These are phyloP conservation scores for Gleditsia sinensis DNA, from an alignment of 306 rosid species.

Conservation along the genomic window DNA sequence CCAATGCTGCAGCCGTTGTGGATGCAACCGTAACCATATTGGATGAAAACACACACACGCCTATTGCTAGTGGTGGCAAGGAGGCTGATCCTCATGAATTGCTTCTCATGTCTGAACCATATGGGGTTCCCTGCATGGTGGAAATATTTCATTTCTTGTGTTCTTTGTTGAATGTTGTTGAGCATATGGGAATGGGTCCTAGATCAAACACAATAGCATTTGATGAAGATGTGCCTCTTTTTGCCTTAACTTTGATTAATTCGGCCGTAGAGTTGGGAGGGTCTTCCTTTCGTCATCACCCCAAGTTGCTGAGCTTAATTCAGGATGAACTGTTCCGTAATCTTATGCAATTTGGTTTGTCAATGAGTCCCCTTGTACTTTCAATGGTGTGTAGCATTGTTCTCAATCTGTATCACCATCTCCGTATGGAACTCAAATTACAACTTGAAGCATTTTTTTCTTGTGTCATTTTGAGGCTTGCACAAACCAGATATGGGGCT, in stretches of 20 bases:
- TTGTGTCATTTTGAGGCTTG: slow-evolving; percentile 81
- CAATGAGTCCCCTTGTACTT: slow-evolving; percentile 80
- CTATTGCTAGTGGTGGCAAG: slow-evolving; percentile 49
- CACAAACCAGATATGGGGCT: slow-evolving; percentile 82
- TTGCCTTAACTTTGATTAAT: slow-evolving; percentile 90
- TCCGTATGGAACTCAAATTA: slow-evolving; percentile 74
- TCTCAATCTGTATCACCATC: slow-evolving; percentile 77
- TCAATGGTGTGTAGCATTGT: slow-evolving; percentile 88
- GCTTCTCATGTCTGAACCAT: slow-evolving; percentile 74
- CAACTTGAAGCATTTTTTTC: slow-evolving; percentile 89
- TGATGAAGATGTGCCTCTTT: slow-evolving; percentile 98
- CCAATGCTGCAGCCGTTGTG: slow-evolving; percentile 38
- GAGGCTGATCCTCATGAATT: slow-evolving; percentile 57
- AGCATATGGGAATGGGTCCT: slow-evolving; percentile 72
- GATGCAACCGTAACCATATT: slow-evolving; percentile 42
- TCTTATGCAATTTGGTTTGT: slow-evolving; percentile 84
- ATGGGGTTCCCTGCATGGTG: slow-evolving; percentile 96
- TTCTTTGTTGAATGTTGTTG: slow-evolving; percentile 77
- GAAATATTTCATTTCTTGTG: slow-evolving; percentile 93
- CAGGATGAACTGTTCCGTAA: slow-evolving; percentile 83
- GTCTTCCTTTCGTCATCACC: slow-evolving; percentile 69
- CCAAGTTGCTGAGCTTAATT: slow-evolving; percentile 65
- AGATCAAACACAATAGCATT: slow-evolving; percentile 81
- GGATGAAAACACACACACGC: slow-evolving; percentile 51
- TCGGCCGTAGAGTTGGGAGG: slow-evolving; percentile 96